Base-by-base conservation (phyloP, 1,284 basidiomycete genomes). In the Volvariella volvacea region DNA sequence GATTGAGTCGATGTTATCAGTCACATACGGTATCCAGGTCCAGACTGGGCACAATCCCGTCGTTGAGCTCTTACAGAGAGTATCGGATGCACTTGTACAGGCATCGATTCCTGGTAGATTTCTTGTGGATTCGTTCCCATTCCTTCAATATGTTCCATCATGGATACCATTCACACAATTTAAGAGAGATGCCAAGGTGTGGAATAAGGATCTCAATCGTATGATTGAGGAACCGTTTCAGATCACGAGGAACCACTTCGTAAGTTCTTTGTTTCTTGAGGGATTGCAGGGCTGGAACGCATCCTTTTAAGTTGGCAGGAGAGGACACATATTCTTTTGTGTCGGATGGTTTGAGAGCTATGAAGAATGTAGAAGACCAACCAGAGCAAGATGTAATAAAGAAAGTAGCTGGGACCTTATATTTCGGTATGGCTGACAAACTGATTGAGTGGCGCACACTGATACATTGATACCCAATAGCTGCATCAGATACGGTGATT, bases 81-180 rank as follows among this genome's bases (percentile, higher is more conserved):
- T 40, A 31, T 50, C 14, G 33, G 44, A 9, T 41, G 43, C 20
- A 39, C 52, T 20, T 45, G 41, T 14, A 39, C 25, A 21, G 53
- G 51, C 14, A 51, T 40, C n/a, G n/a, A 43, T 48, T 25, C 52
- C 54, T 21, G 55, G 58, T 14, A 42, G 39, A 20, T 58, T 52
- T 37, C 39, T 58, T 14, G 57, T 59, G 7, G 55, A 56, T 37
- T 12, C 49, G 38, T 46, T 58, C 28, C 59, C 59, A 4, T 33
- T 43, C 49, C 58, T 76, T 40, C 65, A 62, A 53, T 50, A 67
- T 42, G 36, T 76, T 34, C 75, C 74, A 7, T 52, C 59, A 19
- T 76, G 68, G 68, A 58, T 70, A 22, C 74, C 73, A 2, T 68
- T 71, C 3, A 63, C 67, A 1, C 59, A 58, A 1, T 73, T 72